These are phyloP conservation scores for Turnera subulata DNA, from an alignment of 345 rosid genomes.

Conservation along the genomic window DNA sequence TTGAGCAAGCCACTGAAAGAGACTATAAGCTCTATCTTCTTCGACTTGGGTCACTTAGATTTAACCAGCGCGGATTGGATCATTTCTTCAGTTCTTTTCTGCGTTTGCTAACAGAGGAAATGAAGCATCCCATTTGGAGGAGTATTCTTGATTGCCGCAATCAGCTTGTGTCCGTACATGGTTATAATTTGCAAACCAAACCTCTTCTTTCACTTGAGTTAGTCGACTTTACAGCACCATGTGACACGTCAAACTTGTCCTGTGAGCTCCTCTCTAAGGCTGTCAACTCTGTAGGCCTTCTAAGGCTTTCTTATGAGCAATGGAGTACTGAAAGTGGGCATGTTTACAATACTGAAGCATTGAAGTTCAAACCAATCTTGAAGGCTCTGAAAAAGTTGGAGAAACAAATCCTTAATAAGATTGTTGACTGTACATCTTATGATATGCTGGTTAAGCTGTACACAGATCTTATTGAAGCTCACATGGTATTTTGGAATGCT, in stretches of 20 bases:
- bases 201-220: constrained; percentile 64
- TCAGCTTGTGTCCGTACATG: constrained; percentile 41
- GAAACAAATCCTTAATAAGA: constrained; percentile 41
- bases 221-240: constrained; percentile 41
- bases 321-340: constrained; percentile 60
- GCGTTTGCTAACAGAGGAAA: constrained; percentile 41
- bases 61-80: constrained; percentile 40
- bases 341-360: constrained; percentile 30
- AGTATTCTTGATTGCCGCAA: constrained; percentile 35
- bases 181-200: constrained; percentile 40
- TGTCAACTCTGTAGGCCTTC: constrained; percentile 48
- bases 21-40: constrained; percentile 65
- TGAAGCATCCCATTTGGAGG: constrained; percentile 74
- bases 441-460: constrained; percentile 44
- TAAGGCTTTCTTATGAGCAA: constrained; percentile 62
- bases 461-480: constrained; percentile 58
- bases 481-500: constrained; percentile 62
- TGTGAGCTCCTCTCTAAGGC: constrained; percentile 42
- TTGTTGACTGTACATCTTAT: constrained; percentile 51
- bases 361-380: constrained; percentile 41
- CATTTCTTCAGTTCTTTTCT: constrained; percentile 43
- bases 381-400: constrained; percentile 58
- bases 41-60: constrained; percentile 66
- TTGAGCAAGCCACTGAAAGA: constrained; percentile 74
- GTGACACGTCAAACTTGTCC: constrained; percentile 25